Evolutionary conservation across 148 eudicot genomes (phyloP), one percentile per base, ranked within the genome.

Genomic region (Hydrangea macrophylla): DNA sequence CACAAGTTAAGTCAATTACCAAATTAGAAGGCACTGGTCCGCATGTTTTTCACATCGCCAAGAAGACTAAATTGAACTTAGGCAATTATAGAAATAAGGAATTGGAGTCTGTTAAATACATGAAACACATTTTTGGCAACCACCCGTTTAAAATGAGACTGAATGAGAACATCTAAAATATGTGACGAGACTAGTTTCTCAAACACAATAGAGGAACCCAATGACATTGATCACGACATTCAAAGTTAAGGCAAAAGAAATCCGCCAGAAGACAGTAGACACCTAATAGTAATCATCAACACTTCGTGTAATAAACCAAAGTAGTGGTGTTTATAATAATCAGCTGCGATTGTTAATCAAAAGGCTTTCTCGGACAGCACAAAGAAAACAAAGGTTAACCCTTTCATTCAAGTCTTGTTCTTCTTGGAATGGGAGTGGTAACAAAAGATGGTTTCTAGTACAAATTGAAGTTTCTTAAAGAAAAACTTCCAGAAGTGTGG

Each of bases 41-140:
- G 28, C 44, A 42, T 42, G 18, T 9, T 22, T n/a, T 26, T n/a
- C 40, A 48, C 37, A 70, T 37, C 39, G 27, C 8, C 12, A 20
- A 26, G 26, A 13, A 42, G 24, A 27, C 4, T 48, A 48, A 40
- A 44, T 39, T 68, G 53, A 53, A 63, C 25, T 48, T 15, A 32
- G 26, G 39, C 11, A 30, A 53, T 58, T 53, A 51, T 9, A 67
- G 23, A 68, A 68, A 40, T 10, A 53, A n/a, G 30, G 48, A 67
- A 54, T 20, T 17, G 15, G 35, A 67, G 50, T 17, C 32, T 9
- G 24, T 35, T 53, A 65, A 12, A 65, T 12, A 51, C 31, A 65
- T 48, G 42, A 30, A 42, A 64, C 26, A 23, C n/a, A n/a, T n/a
- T n/a, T n/a, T n/a, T n/a, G n/a, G n/a, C n/a, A n/a, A n/a, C n/a